Conservation (phyloP, 1,284 basidiomycete species). For the Testicularia cyperi region DNA sequence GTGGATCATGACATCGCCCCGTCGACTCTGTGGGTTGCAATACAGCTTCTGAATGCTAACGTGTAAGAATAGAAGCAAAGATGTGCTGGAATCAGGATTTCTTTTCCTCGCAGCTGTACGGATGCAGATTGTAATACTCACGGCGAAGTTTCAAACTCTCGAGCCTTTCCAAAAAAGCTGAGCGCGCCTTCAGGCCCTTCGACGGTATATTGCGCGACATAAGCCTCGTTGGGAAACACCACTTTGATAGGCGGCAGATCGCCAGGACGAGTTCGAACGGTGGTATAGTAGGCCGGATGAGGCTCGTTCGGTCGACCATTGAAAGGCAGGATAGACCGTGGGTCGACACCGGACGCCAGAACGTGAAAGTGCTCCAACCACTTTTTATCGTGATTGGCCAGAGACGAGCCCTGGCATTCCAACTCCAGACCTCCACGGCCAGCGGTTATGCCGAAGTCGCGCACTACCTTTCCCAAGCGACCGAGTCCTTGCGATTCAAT, state of each 20-base stretch:
- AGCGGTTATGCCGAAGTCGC: constrained; percentile 12
- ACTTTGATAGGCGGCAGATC: constrained; percentile 42
- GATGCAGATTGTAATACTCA: constrained; percentile 13
- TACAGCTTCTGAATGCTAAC: constrained; percentile 33
- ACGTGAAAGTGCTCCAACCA: constrained; percentile 57
- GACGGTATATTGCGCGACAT: constrained; percentile 32
- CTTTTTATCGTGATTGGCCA: constrained; percentile 44
- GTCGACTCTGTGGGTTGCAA: constrained; percentile 34
- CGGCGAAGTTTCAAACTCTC: constrained; percentile 21
- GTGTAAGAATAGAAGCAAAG: too few species aligned
- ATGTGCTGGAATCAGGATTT: too few species aligned
- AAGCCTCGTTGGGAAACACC: constrained; percentile 48
- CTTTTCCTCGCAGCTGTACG: too few species aligned
- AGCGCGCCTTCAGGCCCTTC: constrained; percentile 41
- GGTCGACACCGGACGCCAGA: constrained; percentile 37
- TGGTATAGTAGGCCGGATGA: constrained; percentile 16
- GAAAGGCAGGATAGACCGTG: constrained; percentile 26
- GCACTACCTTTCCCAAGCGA: constrained; percentile 39
- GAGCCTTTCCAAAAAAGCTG: constrained; percentile 54
- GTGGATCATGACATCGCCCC: constrained; percentile 57
- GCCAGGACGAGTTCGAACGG: neutral
- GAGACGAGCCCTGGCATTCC: constrained; percentile 53
- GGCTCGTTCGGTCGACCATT: constrained; percentile 14
- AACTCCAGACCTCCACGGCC: constrained; percentile 3
- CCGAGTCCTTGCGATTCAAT: constrained; percentile 50